A percentile compares a stretch with the other conserved stretches of the same genome.
Conservation (phyloP, 805 yeast species). For the Candida broadrunensis region DNA sequence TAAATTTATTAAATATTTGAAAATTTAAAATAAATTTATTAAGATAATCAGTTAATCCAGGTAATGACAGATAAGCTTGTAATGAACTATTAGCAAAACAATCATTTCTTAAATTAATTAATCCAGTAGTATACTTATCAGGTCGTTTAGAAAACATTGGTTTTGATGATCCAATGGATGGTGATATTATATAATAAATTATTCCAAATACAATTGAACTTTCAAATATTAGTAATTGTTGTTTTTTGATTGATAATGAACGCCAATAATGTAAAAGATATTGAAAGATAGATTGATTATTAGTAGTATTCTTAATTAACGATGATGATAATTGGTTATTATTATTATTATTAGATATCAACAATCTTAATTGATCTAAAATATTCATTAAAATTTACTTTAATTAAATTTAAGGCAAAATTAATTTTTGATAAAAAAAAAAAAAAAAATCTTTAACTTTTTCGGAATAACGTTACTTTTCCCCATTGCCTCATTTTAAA, state of each 20-base stretch:
- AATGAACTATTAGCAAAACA: conserved; percentile 90
- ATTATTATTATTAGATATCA: conserved; percentile 10
- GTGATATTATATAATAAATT: conserved; percentile 12
- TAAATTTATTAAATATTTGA: conserved; percentile 17
- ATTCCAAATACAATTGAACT: conserved; percentile 10
- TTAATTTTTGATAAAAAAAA: too few relatives aligned
- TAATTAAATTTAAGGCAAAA: too few relatives aligned
- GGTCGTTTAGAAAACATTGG: conserved; percentile 52
- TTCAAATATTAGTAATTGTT: conserved; percentile 8
- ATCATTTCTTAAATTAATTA: conserved; percentile 78
- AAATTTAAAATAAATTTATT: conserved; percentile 35
- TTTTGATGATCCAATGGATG: conserved; percentile 5
- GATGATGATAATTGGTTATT: too few relatives aligned
- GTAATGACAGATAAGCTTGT: conserved; percentile 71
- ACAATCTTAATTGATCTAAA: conserved; percentile 10
- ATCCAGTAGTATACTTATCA: conserved; percentile 76
- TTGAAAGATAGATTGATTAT: background rate
- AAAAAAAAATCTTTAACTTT: too few relatives aligned
- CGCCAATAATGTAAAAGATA: conserved; percentile 6
- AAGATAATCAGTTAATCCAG: conserved; percentile 57
- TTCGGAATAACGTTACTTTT: too few relatives aligned
- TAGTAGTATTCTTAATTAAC: too few relatives aligned
- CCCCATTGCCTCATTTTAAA: too few relatives aligned
- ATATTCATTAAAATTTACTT: conserved; percentile 8
- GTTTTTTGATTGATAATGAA: conserved; percentile 6